Evolutionary conservation across 331 rosid species (phyloP).

Genomic region (Ulmus americana): DNA sequence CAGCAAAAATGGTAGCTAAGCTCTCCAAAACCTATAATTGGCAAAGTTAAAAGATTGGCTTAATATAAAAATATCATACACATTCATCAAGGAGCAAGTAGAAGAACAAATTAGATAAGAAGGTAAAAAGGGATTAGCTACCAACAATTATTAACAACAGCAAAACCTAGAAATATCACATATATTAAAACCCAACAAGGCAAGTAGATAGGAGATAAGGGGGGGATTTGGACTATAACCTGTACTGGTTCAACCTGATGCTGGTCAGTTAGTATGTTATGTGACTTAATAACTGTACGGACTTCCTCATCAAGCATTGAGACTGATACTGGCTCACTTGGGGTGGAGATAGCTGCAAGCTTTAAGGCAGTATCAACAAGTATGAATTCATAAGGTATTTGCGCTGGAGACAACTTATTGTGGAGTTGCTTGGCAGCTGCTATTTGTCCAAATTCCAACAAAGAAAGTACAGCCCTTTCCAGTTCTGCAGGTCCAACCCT

Average conservation of each 20-base stretch:
- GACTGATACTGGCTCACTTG: slow-evolving; percentile 42
- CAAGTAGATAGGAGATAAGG: neutral
- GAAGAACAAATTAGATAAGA: neutral
- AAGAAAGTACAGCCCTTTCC: slow-evolving; percentile 89
- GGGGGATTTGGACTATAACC: slow-evolving; percentile 41
- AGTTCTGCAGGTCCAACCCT: slow-evolving; percentile 84
- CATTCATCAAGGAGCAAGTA: slow-evolving; percentile 16
- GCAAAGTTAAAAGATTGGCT: slow-evolving; percentile 20
- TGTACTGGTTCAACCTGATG: slow-evolving; percentile 53
- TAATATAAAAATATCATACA: slow-evolving; percentile 6
- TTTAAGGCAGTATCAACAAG: slow-evolving; percentile 84
- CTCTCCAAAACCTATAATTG: slow-evolving; percentile 70
- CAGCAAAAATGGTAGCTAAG: slow-evolving; percentile 56
- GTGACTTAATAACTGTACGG: slow-evolving; percentile 45
- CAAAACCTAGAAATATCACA: slow-evolving; percentile 2
- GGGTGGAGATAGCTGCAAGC: slow-evolving; percentile 71
- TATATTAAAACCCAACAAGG: neutral
- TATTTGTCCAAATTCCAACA: slow-evolving; percentile 92
- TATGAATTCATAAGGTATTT: slow-evolving; percentile 66
- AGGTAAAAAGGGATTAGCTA: neutral
- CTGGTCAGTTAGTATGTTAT: slow-evolving; percentile 38
- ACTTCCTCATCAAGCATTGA: slow-evolving; percentile 76
- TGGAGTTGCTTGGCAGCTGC: slow-evolving; percentile 90
- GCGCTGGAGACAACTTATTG: slow-evolving; percentile 75
- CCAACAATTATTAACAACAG: neutral